Percentiles rank a stretch among this genome's conserved stretches.
phyloP scores from a whole-genome alignment of 1,139 yeast species.

The Kurtzmaniella quercitrusa region DNA sequence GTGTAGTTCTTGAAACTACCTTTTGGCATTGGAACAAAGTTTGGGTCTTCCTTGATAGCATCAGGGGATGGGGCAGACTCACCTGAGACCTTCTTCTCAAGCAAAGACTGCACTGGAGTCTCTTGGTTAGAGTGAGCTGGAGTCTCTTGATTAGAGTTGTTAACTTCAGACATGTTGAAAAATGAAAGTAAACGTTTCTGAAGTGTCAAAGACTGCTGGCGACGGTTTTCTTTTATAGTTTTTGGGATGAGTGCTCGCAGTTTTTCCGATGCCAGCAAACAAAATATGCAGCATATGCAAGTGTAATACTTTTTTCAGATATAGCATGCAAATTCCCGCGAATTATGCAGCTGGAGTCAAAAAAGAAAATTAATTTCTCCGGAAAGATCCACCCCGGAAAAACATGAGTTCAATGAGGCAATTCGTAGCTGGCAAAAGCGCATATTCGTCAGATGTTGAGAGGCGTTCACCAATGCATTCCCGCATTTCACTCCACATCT shows the following conservation, averaged over 20 bases:
- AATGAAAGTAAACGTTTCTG: background rate
- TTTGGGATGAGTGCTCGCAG: background rate
- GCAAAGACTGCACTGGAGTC: constrained; percentile 29
- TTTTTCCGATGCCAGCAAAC: background rate
- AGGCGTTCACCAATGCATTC: background rate
- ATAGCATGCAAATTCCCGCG: background rate
- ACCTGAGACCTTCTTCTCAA: constrained; percentile 24
- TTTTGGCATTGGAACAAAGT: constrained; percentile 22
- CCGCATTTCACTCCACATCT: background rate
- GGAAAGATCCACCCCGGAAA: background rate
- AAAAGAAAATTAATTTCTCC: background rate
- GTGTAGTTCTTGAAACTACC: constrained; percentile 27
- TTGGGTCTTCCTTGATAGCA: background rate
- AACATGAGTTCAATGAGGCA: background rate
- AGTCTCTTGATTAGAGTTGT: background rate
- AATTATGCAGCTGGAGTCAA: background rate
- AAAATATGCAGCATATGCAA: background rate
- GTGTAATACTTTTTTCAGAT: background rate
- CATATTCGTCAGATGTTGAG: background rate
- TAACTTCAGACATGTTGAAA: constrained; percentile 16
- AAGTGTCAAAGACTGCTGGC: background rate
- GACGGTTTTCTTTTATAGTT: background rate
- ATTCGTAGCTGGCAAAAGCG: background rate
- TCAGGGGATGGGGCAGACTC: constrained; percentile 7
- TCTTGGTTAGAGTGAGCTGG: constrained; percentile 21